Evolutionary conservation across 2,329 filamentous ascomycete genomes (phyloP).

Genomic region (Didymella sp.): DNA sequence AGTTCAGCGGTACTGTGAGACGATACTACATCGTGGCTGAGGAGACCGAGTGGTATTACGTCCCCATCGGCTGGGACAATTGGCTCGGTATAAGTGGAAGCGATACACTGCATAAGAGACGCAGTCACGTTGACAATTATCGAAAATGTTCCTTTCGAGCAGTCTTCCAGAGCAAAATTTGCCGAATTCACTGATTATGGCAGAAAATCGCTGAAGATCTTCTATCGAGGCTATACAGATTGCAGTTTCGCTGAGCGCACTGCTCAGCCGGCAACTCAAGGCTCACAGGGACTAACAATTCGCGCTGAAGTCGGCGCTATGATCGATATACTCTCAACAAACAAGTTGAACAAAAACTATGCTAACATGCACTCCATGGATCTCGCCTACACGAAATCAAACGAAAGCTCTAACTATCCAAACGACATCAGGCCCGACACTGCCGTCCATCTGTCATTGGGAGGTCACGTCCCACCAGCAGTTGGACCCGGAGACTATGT

Average conservation of each 20-base stretch:
- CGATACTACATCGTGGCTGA: neutral
- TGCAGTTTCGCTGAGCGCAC: neutral
- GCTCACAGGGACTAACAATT: neutral
- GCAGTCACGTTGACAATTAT: neutral
- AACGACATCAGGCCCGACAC: neutral
- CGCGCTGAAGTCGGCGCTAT: neutral
- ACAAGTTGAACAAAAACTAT: neutral
- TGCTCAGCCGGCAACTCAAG: neutral
- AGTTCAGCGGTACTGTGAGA: neutral
- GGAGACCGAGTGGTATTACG: neutral
- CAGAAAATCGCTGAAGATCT: neutral
- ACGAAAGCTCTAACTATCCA: neutral
- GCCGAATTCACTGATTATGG: neutral
- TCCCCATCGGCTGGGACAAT: neutral
- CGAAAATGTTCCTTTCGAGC: neutral
- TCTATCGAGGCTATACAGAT: neutral
- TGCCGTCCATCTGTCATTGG: neutral
- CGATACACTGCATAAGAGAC: neutral
- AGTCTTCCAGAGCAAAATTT: neutral
- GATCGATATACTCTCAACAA: neutral
- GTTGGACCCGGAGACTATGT: neutral
- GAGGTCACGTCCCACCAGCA: neutral
- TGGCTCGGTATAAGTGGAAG: neutral
- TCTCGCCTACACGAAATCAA: neutral
- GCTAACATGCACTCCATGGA: neutral